phyloP scores from a whole-genome alignment of 2,329 filamentous ascomycete species.

The Stemphylium vesicarium region DNA sequence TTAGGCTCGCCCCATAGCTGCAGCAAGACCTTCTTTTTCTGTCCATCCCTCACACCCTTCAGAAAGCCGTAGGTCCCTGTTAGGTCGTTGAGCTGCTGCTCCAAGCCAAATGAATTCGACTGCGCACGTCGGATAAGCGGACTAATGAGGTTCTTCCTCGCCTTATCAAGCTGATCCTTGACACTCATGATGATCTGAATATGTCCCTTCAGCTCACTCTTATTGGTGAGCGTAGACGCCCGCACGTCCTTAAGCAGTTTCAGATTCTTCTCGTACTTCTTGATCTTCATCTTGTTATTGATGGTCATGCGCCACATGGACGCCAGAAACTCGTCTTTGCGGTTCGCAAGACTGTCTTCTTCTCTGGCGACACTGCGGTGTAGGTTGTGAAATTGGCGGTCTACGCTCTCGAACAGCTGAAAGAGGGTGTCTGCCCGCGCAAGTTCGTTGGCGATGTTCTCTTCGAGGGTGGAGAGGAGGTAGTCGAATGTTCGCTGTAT shows the following conservation, averaged over 20 bases:
- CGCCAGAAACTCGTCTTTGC: conserved; percentile 80
- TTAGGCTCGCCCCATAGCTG: conserved; percentile 62
- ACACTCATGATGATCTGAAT: conserved; percentile 82
- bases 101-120: conserved; percentile 73
- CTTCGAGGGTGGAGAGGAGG: conserved; percentile 85
- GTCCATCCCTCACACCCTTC: conserved; percentile 73
- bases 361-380: conserved; percentile 86
- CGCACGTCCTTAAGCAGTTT: conserved; percentile 79
- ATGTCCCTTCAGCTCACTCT: conserved; percentile 83
- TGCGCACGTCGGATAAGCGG: conserved; percentile 77
- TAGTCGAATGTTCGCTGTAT: conserved; percentile 88
- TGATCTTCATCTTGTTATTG: conserved; percentile 75
- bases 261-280: conserved; percentile 91
- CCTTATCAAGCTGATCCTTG: conserved; percentile 82
- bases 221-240: conserved; percentile 84
- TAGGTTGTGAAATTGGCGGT: conserved; percentile 87
- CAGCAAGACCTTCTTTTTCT: conserved; percentile 84
- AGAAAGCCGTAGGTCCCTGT: conserved; percentile 81
- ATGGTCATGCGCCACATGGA: conserved; percentile 86
- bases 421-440: conserved; percentile 81
- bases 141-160: conserved; percentile 81
- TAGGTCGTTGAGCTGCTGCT: conserved; percentile 84
- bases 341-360: conserved; percentile 77
- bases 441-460: conserved; percentile 84
- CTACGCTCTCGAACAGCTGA: conserved; percentile 85